These are phyloP conservation scores for Diutina catenulata DNA, from an alignment of 1,139 yeast genomes.

Conservation along the genomic window DNA sequence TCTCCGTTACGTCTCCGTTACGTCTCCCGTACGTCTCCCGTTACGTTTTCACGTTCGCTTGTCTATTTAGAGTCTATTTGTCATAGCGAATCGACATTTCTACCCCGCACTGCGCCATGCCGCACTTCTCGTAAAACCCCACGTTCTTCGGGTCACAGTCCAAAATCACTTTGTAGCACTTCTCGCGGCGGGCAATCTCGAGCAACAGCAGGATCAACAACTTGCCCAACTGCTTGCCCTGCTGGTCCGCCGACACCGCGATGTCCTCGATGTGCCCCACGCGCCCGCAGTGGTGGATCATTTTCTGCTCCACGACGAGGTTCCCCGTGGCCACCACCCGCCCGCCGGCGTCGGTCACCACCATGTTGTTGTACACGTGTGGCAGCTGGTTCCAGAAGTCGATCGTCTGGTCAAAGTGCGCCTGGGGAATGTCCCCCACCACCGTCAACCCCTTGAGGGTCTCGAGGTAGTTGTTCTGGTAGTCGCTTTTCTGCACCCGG, in stretches of 20 bases:
- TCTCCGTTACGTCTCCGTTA: slow-evolving; percentile 5
- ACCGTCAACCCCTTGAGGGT: slow-evolving; percentile 37
- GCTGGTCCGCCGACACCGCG: slow-evolving; percentile 64
- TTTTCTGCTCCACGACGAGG: slow-evolving; percentile 44
- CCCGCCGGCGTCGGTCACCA: slow-evolving; percentile 38
- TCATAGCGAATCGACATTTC: slow-evolving; percentile 46
- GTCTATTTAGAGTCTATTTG: neutral
- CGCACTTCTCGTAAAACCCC: slow-evolving; percentile 85
- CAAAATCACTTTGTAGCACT: slow-evolving; percentile 81
- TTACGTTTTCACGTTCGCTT: neutral
- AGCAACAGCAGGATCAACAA: slow-evolving; percentile 53
- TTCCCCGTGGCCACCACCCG: slow-evolving; percentile 38
- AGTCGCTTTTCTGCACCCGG: slow-evolving; percentile 33
- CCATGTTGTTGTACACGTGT: slow-evolving; percentile 44
- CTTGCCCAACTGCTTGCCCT: slow-evolving; percentile 74
- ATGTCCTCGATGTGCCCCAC: slow-evolving; percentile 97
- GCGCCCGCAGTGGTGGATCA: slow-evolving; percentile 67
- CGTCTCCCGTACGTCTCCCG: neutral
- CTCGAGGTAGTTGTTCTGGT: slow-evolving; percentile 33
- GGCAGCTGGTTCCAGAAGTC: slow-evolving; percentile 36
- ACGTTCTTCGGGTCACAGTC: slow-evolving; percentile 81
- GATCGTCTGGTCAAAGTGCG: slow-evolving; percentile 30
- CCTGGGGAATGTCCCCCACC: slow-evolving; percentile 43
- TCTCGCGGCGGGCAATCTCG: slow-evolving; percentile 41
- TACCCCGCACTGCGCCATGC: slow-evolving; percentile 49